Percentiles rank a stretch among this genome's conserved stretches.
phyloP scores from a whole-genome alignment of 148 eudicot species.

The Rhododendron griersonianum region DNA sequence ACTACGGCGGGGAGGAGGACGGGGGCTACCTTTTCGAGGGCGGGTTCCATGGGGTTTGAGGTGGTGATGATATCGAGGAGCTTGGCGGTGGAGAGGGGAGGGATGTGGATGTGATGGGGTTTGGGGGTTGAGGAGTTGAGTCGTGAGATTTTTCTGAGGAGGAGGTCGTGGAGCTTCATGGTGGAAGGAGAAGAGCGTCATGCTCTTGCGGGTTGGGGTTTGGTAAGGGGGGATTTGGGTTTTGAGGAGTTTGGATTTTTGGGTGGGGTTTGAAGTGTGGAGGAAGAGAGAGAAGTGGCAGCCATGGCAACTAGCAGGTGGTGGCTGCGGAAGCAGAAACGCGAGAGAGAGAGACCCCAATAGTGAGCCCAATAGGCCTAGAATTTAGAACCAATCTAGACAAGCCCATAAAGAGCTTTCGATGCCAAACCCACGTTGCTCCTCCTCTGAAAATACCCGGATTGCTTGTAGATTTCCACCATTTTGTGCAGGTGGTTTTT shows the following conservation, averaged over 20 bases:
- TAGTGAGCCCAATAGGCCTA: not conserved
- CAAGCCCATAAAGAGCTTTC: not conserved
- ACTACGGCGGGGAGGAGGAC: constrained; percentile 25
- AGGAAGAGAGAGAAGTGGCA: not conserved
- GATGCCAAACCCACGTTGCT: too few relatives aligned
- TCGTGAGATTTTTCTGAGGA: constrained; percentile 17
- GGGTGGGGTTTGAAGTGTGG: not conserved
- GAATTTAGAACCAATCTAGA: not conserved
- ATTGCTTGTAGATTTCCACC: too few relatives aligned
- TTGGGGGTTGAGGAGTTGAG: not conserved
- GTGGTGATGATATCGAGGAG: constrained; percentile 30
- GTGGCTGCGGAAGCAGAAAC: not conserved
- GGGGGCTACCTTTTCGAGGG: constrained; percentile 32
- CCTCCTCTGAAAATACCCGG: too few relatives aligned
- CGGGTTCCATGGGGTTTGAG: constrained; percentile 36
- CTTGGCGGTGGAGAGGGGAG: constrained; percentile 9
- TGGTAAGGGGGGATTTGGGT: not conserved
- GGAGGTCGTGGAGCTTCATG: constrained; percentile 18
- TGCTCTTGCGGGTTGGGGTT: not conserved
- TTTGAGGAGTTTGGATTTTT: not conserved
- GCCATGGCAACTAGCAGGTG: not conserved
- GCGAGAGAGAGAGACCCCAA: not conserved
- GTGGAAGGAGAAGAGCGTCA: not conserved
- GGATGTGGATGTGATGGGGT: not conserved
- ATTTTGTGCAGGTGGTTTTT: too few relatives aligned